Base-by-base conservation (phyloP, 2,329 filamentous ascomycete genomes). In the Penicillium sp. region DNA sequence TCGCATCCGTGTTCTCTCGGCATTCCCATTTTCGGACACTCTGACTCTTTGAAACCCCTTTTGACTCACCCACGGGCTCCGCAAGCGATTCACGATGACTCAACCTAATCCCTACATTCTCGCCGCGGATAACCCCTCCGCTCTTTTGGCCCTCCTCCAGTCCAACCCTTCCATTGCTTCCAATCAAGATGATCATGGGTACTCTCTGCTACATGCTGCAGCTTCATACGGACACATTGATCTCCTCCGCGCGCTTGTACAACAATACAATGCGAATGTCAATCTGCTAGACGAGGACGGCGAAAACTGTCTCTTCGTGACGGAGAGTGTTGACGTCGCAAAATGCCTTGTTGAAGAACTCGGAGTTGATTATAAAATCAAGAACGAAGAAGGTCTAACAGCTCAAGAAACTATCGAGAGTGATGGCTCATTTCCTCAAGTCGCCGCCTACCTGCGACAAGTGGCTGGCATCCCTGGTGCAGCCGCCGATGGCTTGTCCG, bases 231-330 rank as follows among this genome's bases (percentile, higher is more conserved):
- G 90, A 74, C 93, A 98, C 74, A 80, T 92, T 41, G 86, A 91
- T 59, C 88, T 99, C 17, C 85, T 97, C 17, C 89, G 91, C 46
- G 78, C 87, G 0, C 85, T 99, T 6, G 83, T 97, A 30, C 83
- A 83, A 51, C 91, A 94, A 38, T 92, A 93, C 78, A 79, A 88
- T 13, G 93, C 94, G 26, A 83, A 93, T 63, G 86, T 93, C 52
- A 90, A 97, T 74, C 82, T 97, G 56, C 86, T 86, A 67, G 95
- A 99, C 74, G 92, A 97, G 76, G 95, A 99, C 75, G 87, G 89
- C 60, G 95, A 99, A 79, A 97, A 94, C 1, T 91, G 94, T n/a
- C 83, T 99, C 5, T 99, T 97, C 73, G 92, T 93, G n/a, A 88
- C 89, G 30, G 95, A 99, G 78, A 91, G 88, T 0, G 82, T 90